These are phyloP conservation scores for Penicillium robsamsonii DNA, from an alignment of 495 filamentous ascomycete genomes.

Conservation along the genomic window DNA sequence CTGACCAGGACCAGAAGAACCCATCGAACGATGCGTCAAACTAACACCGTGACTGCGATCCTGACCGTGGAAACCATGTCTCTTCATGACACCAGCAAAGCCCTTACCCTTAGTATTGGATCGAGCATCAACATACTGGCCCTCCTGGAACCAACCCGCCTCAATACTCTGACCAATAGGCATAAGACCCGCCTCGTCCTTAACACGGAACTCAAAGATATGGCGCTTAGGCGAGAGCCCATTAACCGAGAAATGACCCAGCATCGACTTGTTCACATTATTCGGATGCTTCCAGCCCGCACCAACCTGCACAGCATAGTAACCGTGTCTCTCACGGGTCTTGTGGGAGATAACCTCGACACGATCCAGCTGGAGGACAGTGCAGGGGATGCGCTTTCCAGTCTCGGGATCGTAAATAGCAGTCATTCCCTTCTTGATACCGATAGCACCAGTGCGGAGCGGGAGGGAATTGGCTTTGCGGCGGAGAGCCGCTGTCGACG, in stretches of 20 bases:
- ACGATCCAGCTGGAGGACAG: constrained; percentile 89
- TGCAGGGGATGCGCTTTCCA: constrained; percentile 78
- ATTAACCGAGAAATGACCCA: constrained; percentile 80
- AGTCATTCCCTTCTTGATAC: constrained; percentile 92
- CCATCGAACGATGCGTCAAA: constrained; percentile 84
- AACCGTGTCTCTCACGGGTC: constrained; percentile 75
- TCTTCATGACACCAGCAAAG: constrained; percentile 97
- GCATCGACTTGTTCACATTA: constrained; percentile 73
- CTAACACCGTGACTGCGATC: constrained; percentile 92
- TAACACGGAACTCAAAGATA: constrained; percentile 82
- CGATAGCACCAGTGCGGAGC: constrained; percentile 75
- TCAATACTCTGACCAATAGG: constrained; percentile 68
- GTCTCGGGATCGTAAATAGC: constrained; percentile 75
- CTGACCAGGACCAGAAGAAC: constrained; percentile 81
- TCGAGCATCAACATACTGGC: constrained; percentile 85
- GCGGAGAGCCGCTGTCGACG: constrained; percentile 73
- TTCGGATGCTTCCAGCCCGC: constrained; percentile 69
- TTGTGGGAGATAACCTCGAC: constrained; percentile 86
- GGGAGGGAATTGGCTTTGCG: constrained; percentile 76
- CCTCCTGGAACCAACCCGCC: constrained; percentile 84
- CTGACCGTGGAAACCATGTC: constrained; percentile 83
- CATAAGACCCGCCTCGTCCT: constrained; percentile 65
- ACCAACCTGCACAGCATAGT: constrained; percentile 89
- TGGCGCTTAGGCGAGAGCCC: constrained; percentile 77
- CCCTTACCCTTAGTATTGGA: constrained; percentile 80